Conservation (phyloP, 768 basidiomycete species). For the Leccinum subtestaceum region DNA sequence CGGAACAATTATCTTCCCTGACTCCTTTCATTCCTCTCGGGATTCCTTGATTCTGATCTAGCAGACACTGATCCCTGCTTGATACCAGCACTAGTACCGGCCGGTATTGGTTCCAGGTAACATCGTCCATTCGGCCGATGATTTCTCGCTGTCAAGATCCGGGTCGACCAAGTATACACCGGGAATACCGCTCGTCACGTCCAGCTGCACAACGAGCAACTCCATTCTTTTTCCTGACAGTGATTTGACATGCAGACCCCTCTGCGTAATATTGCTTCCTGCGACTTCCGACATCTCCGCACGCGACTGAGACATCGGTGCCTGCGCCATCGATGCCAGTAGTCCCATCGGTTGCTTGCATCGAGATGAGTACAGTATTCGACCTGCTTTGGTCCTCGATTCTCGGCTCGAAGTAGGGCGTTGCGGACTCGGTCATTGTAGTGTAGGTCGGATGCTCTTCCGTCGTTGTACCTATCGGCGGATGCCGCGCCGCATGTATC, state of each 20-base stretch:
- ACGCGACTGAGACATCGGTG: constrained; percentile 12
- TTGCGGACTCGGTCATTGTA: background rate
- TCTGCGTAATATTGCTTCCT: constrained; percentile 4
- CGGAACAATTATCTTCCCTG: background rate
- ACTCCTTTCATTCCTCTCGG: constrained; percentile 1
- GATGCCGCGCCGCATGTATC: constrained; percentile 4
- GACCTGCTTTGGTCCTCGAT: background rate
- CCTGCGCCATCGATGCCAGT: background rate
- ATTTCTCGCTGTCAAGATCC: background rate
- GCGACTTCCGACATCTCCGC: constrained; percentile 2
- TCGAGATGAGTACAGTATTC: background rate
- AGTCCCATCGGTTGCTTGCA: background rate
- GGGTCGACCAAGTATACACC: background rate
- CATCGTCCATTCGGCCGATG: background rate
- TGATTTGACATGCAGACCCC: constrained; percentile 2
- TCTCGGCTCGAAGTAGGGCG: background rate
- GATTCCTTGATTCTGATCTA: background rate
- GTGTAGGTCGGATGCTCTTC: background rate
- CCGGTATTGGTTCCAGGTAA: constrained; percentile 8
- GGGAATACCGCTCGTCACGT: background rate
- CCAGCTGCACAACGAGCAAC: background rate
- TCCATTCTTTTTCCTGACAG: background rate
- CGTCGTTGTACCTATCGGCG: constrained; percentile 2
- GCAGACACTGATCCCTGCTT: background rate
- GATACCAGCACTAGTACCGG: background rate